phyloP scores from a whole-genome alignment of 2,329 filamentous ascomycete species.

The Fusarium cicatricum region DNA sequence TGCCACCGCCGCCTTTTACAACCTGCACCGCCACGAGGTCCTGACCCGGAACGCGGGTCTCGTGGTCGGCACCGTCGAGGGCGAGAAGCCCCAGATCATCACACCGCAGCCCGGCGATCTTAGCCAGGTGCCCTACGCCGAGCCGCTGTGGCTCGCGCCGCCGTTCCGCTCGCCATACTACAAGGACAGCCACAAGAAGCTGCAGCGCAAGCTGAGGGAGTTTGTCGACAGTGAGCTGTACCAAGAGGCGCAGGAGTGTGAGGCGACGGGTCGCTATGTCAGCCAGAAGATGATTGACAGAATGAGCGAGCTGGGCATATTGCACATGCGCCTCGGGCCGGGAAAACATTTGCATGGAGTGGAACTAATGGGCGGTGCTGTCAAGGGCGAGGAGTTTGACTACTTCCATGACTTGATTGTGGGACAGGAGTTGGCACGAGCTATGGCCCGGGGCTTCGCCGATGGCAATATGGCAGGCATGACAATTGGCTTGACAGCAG shows the following conservation, averaged over 20 bases:
- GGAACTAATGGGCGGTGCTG: slow-evolving; percentile 70
- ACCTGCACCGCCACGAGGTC: slow-evolving; percentile 91
- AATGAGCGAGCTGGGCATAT: slow-evolving; percentile 76
- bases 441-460: slow-evolving; percentile 80
- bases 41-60: slow-evolving; percentile 79
- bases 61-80: slow-evolving; percentile 77
- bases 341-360: slow-evolving; percentile 82
- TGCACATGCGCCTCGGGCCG: slow-evolving; percentile 85
- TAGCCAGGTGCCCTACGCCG: slow-evolving; percentile 81
- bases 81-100: slow-evolving; percentile 78
- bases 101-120: slow-evolving; percentile 75
- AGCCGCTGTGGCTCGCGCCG: slow-evolving; percentile 82
- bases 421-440: slow-evolving; percentile 74
- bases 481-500: slow-evolving; percentile 81
- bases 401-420: slow-evolving; percentile 86
- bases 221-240: slow-evolving; percentile 77
- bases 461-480: slow-evolving; percentile 90
- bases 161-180: slow-evolving; percentile 84
- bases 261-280: slow-evolving; percentile 77
- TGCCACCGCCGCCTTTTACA: slow-evolving; percentile 86
- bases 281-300: slow-evolving; percentile 76
- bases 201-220: slow-evolving; percentile 74
- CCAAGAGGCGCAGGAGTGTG: slow-evolving; percentile 79
- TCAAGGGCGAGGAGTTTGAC: slow-evolving; percentile 83
- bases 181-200: slow-evolving; percentile 73